Conservation (phyloP, 352 stramenopile genomes). For the Pythium utonaiense region DNA sequence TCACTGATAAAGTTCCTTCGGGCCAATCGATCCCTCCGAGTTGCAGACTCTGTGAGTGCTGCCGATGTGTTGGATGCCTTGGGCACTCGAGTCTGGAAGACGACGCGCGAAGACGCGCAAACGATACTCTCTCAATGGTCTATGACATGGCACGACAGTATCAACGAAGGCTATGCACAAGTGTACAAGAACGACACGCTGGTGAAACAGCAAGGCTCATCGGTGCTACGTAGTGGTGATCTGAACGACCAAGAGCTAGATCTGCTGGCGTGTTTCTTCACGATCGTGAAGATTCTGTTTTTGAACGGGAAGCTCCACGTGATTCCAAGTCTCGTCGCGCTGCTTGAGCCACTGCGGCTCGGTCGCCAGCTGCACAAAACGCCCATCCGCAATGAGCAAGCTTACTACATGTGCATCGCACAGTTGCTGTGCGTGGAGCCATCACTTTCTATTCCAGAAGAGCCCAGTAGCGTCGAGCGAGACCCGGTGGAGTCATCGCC, state of each 20-base stretch:
- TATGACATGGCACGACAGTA: slow-evolving; percentile 7
- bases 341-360: slow-evolving; percentile 65
- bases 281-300: slow-evolving; percentile 85
- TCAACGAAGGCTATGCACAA: slow-evolving; percentile 9
- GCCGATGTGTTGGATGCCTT: slow-evolving; percentile 34
- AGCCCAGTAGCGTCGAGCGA: background rate
- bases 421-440: slow-evolving; percentile 67
- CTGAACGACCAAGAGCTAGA: slow-evolving; percentile 57
- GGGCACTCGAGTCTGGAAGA: slow-evolving; percentile 25
- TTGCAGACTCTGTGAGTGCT: slow-evolving; percentile 27
- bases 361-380: slow-evolving; percentile 71
- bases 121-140: background rate
- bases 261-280: slow-evolving; percentile 76
- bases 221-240: background rate
- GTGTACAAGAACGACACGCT: slow-evolving; percentile 2
- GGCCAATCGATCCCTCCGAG: slow-evolving; percentile 30
- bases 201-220: background rate
- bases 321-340: slow-evolving; percentile 47
- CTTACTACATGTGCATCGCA: slow-evolving; percentile 86
- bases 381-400: slow-evolving; percentile 81
- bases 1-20: slow-evolving; percentile 41
- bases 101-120: background rate
- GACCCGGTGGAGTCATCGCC: background rate
- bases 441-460: slow-evolving; percentile 2
- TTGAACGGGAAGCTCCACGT: slow-evolving; percentile 46